Conservation (phyloP, 768 basidiomycete genomes). For the Tricholomella constricta region DNA sequence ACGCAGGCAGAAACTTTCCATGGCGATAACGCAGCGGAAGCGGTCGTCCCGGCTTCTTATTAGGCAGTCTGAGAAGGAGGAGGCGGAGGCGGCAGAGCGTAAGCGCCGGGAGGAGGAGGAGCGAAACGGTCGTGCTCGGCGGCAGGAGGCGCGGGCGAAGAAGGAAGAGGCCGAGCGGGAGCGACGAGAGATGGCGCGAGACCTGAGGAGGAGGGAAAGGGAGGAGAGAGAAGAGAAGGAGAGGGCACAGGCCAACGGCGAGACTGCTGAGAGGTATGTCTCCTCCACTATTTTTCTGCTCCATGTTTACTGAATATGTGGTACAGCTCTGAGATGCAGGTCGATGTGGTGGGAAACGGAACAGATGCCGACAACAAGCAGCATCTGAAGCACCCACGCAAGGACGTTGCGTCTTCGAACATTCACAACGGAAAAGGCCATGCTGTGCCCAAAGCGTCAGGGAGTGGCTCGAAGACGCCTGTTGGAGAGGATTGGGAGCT, state of each 20-base stretch:
- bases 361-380: background rate
- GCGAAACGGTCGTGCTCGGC: conserved; percentile 61
- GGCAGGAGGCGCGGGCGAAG: conserved; percentile 56
- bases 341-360: conserved; percentile 7
- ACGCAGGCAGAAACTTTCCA: conserved; percentile 63
- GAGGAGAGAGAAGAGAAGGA: conserved; percentile 41
- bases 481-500: conserved; percentile 77
- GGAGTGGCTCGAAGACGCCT: conserved; percentile 51
- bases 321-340: conserved; percentile 6
- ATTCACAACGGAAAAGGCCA: conserved; percentile 5
- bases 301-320: too few relatives aligned
- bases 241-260: conserved; percentile 23
- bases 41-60: conserved; percentile 87
- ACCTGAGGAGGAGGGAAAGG: conserved; percentile 51
- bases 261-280: conserved; percentile 10
- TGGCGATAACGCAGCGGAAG: conserved; percentile 82
- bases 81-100: conserved; percentile 60
- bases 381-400: conserved; percentile 8
- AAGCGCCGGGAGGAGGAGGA: conserved; percentile 68
- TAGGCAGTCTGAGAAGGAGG: conserved; percentile 79
- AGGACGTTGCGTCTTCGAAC: background rate
- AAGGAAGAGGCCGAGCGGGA: conserved; percentile 58
- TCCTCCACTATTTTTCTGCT: background rate
- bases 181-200: conserved; percentile 60
- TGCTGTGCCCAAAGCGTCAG: background rate